Base-by-base conservation (phyloP, 441 rosid genomes). In the Gossypium lobatum region DNA sequence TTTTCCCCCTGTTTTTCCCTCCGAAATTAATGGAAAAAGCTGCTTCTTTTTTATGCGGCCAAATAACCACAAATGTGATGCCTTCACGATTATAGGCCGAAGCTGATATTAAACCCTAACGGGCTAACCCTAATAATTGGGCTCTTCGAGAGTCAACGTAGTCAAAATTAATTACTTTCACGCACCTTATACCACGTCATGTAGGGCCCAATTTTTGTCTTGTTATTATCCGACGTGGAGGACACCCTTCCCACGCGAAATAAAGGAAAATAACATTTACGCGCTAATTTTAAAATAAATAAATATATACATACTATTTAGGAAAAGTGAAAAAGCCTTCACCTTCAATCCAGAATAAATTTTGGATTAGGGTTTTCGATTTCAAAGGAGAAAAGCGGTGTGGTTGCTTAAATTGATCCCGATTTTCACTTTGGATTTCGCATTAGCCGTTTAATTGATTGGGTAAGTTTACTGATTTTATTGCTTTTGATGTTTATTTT, bases 301-400 rank as follows among this genome's bases (percentile, higher is more conserved):
- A 48, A 14, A 48, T 48, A 3, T 37, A 1, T 37, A 6, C 9
- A 37, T 37, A 1, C 42, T 37, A 6, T 37, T 37, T 37, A 7
- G 42, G 10, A 37, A 37, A 34, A 37, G 42, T 37, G 42, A 37
- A 37, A 37, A 37, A 37, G 42, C 42, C 42, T 37, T 37, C 42
- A 37, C 42, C 42, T 37, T 37, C 42, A 37, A 37, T 37, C 42
- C 9, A 37, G 42, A 58, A 6, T 18, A n/a, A 6, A 61, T 4
- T n/a, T 26, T 25, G 64, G 64, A n/a, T 66, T 70, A 70, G 73
- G 64, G 73, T 57, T 70, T 57, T 34, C 50, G 53, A 64, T 64
- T 39, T n/a, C 28, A 1, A 45, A 64, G 28, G 69, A 18, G 26
- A 16, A 17, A 18, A 37, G 42, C 13, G 45, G 42, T 28, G 66